These are phyloP conservation scores for Coemansia sp. DNA, from an alignment of 192 early-diverging fungal species.

Conservation along the genomic window DNA sequence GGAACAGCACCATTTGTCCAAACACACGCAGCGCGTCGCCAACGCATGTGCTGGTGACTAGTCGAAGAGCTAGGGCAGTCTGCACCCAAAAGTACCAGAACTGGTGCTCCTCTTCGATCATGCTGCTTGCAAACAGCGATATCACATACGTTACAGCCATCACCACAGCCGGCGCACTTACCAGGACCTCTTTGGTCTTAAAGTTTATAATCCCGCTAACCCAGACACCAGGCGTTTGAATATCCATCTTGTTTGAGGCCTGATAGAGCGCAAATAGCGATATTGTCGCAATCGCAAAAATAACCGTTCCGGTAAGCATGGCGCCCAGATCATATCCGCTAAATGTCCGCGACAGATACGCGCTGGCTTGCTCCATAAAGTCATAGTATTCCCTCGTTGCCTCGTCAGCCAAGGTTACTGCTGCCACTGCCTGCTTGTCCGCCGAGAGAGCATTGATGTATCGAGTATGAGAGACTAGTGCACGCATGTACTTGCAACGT, in stretches of 20 bases:
- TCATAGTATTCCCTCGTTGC: slow-evolving; percentile 37
- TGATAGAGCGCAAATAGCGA: slow-evolving; percentile 16
- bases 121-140: slow-evolving; percentile 62
- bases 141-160: slow-evolving; percentile 51
- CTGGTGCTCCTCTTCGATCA: slow-evolving; percentile 73
- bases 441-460: not conserved
- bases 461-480: slow-evolving; percentile 13
- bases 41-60: slow-evolving; percentile 6
- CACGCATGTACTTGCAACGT: slow-evolving; percentile 36
- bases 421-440: not conserved
- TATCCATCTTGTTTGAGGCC: not conserved
- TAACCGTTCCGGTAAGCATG: slow-evolving; percentile 37
- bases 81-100: slow-evolving; percentile 74
- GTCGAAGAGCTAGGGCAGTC: slow-evolving; percentile 52
- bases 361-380: slow-evolving; percentile 33
- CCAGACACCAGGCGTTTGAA: too few relatives aligned
- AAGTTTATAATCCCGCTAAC: slow-evolving; percentile 3
- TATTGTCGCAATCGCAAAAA: slow-evolving; percentile 13
- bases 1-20: slow-evolving; percentile 39
- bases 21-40: slow-evolving; percentile 6
- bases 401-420: slow-evolving; percentile 6
- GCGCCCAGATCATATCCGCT: slow-evolving; percentile 39
- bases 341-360: slow-evolving; percentile 35
- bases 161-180: slow-evolving; percentile 17
- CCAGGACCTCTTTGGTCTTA: slow-evolving; percentile 5